Conservation (phyloP, 1,284 basidiomycete genomes). For the Rhizoctonia solani region DNA sequence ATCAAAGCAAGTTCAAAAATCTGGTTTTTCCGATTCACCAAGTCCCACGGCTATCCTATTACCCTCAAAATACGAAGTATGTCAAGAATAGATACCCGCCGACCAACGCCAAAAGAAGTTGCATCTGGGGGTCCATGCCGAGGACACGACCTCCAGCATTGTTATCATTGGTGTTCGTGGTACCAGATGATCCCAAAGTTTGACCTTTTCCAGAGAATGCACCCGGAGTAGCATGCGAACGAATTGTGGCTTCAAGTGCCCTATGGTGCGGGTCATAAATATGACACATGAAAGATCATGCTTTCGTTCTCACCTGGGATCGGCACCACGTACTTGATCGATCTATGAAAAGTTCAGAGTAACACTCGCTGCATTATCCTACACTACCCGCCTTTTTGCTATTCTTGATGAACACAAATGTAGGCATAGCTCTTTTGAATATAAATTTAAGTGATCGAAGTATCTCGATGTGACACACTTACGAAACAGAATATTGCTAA, state of each 20-base stretch:
- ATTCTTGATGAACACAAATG: slow-evolving; percentile 76
- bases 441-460: not conserved
- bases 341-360: slow-evolving; percentile 42
- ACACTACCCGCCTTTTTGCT: slow-evolving; percentile 50
- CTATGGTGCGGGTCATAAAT: slow-evolving; percentile 51
- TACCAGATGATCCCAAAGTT: slow-evolving; percentile 55
- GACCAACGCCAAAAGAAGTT: slow-evolving; percentile 62
- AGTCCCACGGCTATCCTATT: no score
- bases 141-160: slow-evolving; percentile 46
- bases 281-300: no score
- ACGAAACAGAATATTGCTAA: slow-evolving; percentile 61
- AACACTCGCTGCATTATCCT: not conserved
- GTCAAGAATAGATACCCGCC: slow-evolving; percentile 54
- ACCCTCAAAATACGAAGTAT: slow-evolving; percentile 54
- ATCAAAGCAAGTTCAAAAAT: no score
- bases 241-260: slow-evolving; percentile 60
- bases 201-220: slow-evolving; percentile 72
- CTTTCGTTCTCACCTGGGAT: slow-evolving; percentile 61
- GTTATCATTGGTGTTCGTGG: slow-evolving; percentile 45
- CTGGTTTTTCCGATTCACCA: no score
- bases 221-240: slow-evolving; percentile 51
- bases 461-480: slow-evolving; percentile 57
- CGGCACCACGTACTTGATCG: slow-evolving; percentile 68
- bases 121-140: slow-evolving; percentile 66
- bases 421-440: slow-evolving; percentile 58